Percentiles rank a stretch among this genome's conserved stretches.
phyloP scores from a whole-genome alignment of 1,284 basidiomycete genomes.

The Moesziomyces globuligerus region DNA sequence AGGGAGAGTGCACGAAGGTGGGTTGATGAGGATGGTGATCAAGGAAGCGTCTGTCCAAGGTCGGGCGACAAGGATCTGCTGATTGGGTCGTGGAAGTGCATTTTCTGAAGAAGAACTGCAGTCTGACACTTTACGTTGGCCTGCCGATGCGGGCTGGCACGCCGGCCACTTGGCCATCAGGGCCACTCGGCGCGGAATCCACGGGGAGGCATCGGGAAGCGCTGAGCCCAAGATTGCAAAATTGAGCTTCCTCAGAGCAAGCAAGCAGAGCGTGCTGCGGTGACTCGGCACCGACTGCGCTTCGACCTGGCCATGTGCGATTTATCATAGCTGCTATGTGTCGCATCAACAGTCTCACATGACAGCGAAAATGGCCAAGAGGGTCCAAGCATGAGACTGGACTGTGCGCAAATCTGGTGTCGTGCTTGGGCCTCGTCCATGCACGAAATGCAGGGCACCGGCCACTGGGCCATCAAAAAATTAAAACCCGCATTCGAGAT shows the following conservation, averaged over 20 bases:
- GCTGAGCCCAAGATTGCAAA: not conserved
- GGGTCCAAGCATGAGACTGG: constrained; percentile 6
- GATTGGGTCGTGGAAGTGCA: not conserved
- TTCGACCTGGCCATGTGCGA: no score
- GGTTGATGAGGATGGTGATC: constrained; percentile 6
- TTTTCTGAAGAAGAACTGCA: no score
- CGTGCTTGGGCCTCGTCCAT: not conserved
- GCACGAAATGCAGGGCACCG: constrained; percentile 9
- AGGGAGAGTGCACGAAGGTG: not conserved
- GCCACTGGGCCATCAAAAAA: not conserved
- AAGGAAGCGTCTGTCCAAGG: not conserved
- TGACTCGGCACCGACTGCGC: no score
- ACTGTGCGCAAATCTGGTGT: constrained; percentile 22
- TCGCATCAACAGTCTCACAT: not conserved
- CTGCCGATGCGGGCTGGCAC: no score
- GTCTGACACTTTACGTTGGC: no score
- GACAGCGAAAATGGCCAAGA: not conserved
- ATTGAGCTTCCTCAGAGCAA: not conserved
- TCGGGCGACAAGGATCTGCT: not conserved
- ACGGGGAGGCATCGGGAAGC: constrained; percentile 2
- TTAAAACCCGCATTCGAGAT: no score
- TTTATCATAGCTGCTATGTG: no score
- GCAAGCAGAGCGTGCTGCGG: no score
- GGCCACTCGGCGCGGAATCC: no score
- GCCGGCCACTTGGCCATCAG: no score